These are phyloP conservation scores for Alternaria novae-zelandiae DNA, from an alignment of 2,329 filamentous ascomycete species.

Conservation along the genomic window DNA sequence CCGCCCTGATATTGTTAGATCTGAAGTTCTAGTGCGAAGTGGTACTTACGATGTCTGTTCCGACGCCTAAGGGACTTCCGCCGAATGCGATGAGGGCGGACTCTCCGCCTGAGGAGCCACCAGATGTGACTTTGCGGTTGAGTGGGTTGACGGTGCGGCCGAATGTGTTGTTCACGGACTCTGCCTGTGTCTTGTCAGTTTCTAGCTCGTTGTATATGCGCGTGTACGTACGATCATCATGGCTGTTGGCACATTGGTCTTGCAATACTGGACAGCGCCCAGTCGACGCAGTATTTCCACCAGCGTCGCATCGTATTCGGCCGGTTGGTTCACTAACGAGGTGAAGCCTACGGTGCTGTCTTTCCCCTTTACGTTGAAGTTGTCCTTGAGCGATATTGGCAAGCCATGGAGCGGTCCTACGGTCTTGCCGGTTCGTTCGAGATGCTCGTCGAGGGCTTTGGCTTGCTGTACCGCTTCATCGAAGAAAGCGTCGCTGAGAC, in stretches of 20 bases:
- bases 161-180: conserved; percentile 70
- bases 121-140: conserved; percentile 65
- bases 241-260: conserved; percentile 73
- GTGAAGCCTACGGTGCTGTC: conserved; percentile 70
- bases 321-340: conserved; percentile 66
- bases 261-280: conserved; percentile 72
- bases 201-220: background rate
- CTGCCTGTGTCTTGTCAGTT: conserved; percentile 49
- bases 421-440: conserved; percentile 53
- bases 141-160: conserved; percentile 68
- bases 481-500: conserved; percentile 65
- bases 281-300: conserved; percentile 64
- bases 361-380: conserved; percentile 67
- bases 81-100: conserved; percentile 65
- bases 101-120: conserved; percentile 72
- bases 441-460: conserved; percentile 60
- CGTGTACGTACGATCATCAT: conserved; percentile 64
- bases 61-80: conserved; percentile 67
- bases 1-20: conserved; percentile 49
- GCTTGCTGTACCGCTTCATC: conserved; percentile 60
- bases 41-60: conserved; percentile 64
- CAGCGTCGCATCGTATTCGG: conserved; percentile 61
- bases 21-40: background rate
- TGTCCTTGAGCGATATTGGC: conserved; percentile 73
- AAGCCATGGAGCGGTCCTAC: conserved; percentile 72